A percentile compares a stretch with the other conserved stretches of the same genome.
Conservation (phyloP, 2,329 filamentous ascomycete genomes). For the Trichoderma brevicompactum region DNA sequence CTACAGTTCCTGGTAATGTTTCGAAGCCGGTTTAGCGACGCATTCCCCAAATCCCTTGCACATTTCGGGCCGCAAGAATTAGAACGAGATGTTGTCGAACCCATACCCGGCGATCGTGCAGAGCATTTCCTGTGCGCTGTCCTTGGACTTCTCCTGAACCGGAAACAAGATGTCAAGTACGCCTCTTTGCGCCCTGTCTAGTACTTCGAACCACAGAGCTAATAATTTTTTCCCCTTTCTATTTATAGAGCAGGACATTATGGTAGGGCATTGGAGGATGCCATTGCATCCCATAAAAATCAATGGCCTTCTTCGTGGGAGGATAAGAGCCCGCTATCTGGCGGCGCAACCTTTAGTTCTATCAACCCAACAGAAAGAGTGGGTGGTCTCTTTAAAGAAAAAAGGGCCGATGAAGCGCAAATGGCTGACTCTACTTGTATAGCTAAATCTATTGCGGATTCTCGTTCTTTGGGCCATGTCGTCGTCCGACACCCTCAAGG, state of each 20-base stretch:
- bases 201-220: constrained; percentile 1
- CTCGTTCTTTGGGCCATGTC: constrained; percentile 87
- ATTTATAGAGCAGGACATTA: constrained; percentile 80
- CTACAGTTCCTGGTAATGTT: constrained; percentile 97
- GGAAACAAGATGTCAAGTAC: constrained; percentile 99
- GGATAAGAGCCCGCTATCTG: constrained; percentile 79
- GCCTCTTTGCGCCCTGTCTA: constrained; percentile 40
- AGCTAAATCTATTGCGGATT: constrained; percentile 83
- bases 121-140: constrained; percentile 90
- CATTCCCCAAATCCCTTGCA: constrained; percentile 82
- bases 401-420: not conserved
- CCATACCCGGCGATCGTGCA: constrained; percentile 78
- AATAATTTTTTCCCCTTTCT: constrained; percentile 31
- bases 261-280: constrained; percentile 90
- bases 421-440: constrained; percentile 27
- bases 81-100: constrained; percentile 80
- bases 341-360: constrained; percentile 77
- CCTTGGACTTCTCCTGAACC: constrained; percentile 85
- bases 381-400: constrained; percentile 39
- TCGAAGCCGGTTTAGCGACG: constrained; percentile 87
- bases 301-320: constrained; percentile 91
- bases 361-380: constrained; percentile 85
- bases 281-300: constrained; percentile 77
- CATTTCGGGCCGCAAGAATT: constrained; percentile 96
- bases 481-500: constrained; percentile 81